Evolutionary conservation across 2,329 filamentous ascomycete species (phyloP).

Genomic region (Aspergillus ustus): DNA sequence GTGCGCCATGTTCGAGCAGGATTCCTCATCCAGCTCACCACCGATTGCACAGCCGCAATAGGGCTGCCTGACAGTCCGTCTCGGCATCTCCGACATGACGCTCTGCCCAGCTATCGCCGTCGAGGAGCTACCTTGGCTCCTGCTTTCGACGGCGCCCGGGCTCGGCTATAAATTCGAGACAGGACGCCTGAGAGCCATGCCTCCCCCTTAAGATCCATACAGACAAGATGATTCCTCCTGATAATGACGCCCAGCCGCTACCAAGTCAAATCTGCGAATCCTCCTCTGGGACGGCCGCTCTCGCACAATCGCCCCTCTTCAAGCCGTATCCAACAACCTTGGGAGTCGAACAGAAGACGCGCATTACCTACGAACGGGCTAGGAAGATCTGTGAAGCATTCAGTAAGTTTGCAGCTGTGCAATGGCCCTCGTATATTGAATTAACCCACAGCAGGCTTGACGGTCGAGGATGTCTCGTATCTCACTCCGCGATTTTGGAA

Average conservation of each 20-base stretch:
- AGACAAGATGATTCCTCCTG: not conserved
- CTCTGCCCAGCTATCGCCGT: too few relatives aligned
- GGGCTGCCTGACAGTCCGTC: too few relatives aligned
- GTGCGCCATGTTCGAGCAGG: too few relatives aligned
- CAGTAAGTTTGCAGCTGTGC: not conserved
- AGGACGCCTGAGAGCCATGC: not conserved
- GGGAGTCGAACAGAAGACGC: conserved; percentile 1
- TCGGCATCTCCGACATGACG: too few relatives aligned
- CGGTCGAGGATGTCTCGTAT: conserved; percentile 13
- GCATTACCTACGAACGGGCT: conserved; percentile 5
- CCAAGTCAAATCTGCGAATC: conserved; percentile 1
- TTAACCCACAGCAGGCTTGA: conserved; percentile 13
- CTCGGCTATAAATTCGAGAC: not conserved
- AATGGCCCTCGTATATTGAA: not conserved
- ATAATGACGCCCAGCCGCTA: not conserved
- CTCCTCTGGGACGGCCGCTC: not conserved
- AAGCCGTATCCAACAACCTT: not conserved
- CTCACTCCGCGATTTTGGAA: conserved; percentile 15
- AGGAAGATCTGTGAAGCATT: conserved; percentile 4
- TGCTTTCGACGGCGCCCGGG: too few relatives aligned
- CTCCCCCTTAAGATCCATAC: not conserved
- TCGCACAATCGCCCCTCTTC: conserved; percentile 7
- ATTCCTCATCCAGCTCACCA: too few relatives aligned
- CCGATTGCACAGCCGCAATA: too few relatives aligned
- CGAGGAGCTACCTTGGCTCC: too few relatives aligned